Evolutionary conservation across 169 alveolate species (phyloP).

Genomic region (Toxoplasma gondii): DNA sequence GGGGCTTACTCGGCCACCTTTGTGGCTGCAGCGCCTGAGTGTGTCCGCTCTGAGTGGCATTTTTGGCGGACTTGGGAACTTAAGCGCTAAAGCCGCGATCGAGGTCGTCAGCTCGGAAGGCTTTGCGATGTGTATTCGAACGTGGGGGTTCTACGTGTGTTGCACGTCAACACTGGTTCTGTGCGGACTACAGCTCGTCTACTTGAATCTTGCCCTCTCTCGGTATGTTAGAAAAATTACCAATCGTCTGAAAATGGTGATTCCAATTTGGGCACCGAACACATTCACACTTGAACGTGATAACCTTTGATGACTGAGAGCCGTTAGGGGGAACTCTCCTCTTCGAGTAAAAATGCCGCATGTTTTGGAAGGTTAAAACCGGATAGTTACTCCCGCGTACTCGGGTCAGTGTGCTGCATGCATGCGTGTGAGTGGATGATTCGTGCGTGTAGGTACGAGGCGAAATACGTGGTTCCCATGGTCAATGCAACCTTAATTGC

Average conservation of each 20-base stretch:
- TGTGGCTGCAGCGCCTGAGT: constrained; percentile 20
- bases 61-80: constrained; percentile 43
- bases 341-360: too few relatives aligned
- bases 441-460: constrained; percentile 50
- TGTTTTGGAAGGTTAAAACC: too few relatives aligned
- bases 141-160: not conserved
- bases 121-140: not conserved
- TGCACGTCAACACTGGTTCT: not conserved
- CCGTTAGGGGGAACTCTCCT: too few relatives aligned
- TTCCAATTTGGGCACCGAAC: not conserved
- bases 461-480: constrained; percentile 66
- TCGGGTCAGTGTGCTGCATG: not conserved
- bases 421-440: not conserved
- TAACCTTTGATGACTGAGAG: too few relatives aligned
- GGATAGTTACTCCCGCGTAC: too few relatives aligned
- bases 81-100: constrained; percentile 40
- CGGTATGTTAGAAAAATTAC: constrained; percentile 1
- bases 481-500: constrained; percentile 59
- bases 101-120: constrained; percentile 36
- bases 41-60: constrained; percentile 44
- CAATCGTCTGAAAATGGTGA: not conserved
- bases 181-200: constrained; percentile 37
- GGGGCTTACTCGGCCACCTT: not conserved
- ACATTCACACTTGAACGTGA: not conserved
- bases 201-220: constrained; percentile 40